Evolutionary conservation across 768 basidiomycete species (phyloP), one percentile per base, ranked within the genome.

Genomic region (Lentinula lateritia): DNA sequence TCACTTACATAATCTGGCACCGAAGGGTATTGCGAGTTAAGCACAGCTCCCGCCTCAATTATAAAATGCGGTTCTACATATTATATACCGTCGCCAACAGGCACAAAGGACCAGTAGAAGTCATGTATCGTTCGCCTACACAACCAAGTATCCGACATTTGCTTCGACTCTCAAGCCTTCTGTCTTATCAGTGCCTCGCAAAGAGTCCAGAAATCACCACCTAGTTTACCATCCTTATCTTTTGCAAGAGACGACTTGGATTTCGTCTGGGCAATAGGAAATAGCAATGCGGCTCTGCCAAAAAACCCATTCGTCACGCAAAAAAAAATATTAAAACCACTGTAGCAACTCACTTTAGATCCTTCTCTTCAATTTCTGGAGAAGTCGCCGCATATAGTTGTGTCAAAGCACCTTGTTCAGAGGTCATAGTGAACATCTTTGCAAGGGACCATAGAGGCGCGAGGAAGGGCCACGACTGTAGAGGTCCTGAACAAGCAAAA

Each of bases 331-430:
- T 8, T 35, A 12, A 23, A 32, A 5, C 4, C 28, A 28, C 12
- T 15, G 23, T 50, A n/a, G 15, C 23, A 5, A 38, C 23, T n/a
- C 35, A 59, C 58, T 53, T 63, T 6, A 59, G 18, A 36, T 60
- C 23, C 38, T 60, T 63, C 20, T 62, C 52, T 35, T 58, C 64
- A 3, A 52, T 66, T 58, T 69, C 68, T 7, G 64, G 65, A 13
- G 67, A 58, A 13, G 68, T 69, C 15, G 68, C 68, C 9, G 67
- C 68, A 28, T 62, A 69, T 1, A 69, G 62, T 53, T 65, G 65
- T 13, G 68, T 69, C 18, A 66, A 45, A 15, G 67, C 67, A 16
- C 68, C 68, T 52, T 62, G 62, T 41, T 48, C 18, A 50, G 62
- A 50, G 34, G 45, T 39, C 38, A 20, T 16, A 16, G 20, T 0